phyloP scores from a whole-genome alignment of 768 basidiomycete genomes.

The Suillus decipiens region DNA sequence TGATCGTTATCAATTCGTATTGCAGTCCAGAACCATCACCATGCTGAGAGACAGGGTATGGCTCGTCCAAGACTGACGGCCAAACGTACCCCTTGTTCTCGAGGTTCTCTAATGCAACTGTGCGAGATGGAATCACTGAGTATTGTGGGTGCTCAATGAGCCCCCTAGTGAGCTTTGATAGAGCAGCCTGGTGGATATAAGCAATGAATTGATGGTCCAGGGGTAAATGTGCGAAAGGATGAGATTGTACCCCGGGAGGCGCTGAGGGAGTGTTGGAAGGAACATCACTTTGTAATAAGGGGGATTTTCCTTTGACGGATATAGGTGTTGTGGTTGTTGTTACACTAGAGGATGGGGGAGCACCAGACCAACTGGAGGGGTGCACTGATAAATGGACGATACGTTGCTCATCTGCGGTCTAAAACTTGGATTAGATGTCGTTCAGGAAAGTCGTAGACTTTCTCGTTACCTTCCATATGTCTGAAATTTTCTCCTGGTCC shows the following conservation, averaged over 20 bases:
- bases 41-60: slow-evolving; percentile 26
- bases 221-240: slow-evolving; percentile 13
- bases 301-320: slow-evolving; percentile 6
- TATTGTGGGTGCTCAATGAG: slow-evolving; percentile 1
- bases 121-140: neutral
- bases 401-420: slow-evolving; percentile 59
- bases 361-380: slow-evolving; percentile 69
- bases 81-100: slow-evolving; percentile 40
- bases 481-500: slow-evolving; percentile 64
- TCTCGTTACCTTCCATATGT: slow-evolving; percentile 67
- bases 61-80: slow-evolving; percentile 45
- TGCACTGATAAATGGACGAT: slow-evolving; percentile 79
- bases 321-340: slow-evolving; percentile 15
- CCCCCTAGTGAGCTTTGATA: slow-evolving; percentile 18
- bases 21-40: slow-evolving; percentile 28
- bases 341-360: slow-evolving; percentile 43
- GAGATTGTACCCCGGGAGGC: slow-evolving; percentile 6
- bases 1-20: slow-evolving; percentile 32
- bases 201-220: slow-evolving; percentile 21
- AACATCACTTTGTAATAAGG: neutral
- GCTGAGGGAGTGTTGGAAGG: slow-evolving; percentile 7
- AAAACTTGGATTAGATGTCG: slow-evolving; percentile 9
- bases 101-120: slow-evolving; percentile 29
- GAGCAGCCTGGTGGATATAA: slow-evolving; percentile 28
- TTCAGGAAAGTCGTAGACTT: neutral